Base-by-base conservation (phyloP, 2,329 filamentous ascomycete species). In the Trichoderma pleuroti region DNA sequence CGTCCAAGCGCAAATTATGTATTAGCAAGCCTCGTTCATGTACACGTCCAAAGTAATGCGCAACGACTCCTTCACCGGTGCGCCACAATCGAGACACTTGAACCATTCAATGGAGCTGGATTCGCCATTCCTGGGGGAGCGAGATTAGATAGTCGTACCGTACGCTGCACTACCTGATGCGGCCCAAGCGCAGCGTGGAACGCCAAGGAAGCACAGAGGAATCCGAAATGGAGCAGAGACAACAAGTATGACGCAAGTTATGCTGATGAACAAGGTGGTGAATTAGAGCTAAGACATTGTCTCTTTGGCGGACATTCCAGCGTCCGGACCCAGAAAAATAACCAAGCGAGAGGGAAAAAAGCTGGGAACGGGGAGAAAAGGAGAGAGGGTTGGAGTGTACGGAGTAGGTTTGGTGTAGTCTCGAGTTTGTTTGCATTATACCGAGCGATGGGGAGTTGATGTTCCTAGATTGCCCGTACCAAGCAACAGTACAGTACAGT, bases 221-320 rank as follows among this genome's bases (percentile, higher is more conserved):
- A 68, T 57, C 26, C 52, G 21, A 46, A 32, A 59, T 42, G 54
- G 26, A 46, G 34, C 52, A 67, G 52, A 59, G 32, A 56, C 32
- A 66, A 49, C 49, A 36, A 66, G 52, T 49, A 68, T 68, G 66
- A 68, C 66, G 66, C 66, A 68, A 32, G 42, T 68, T 60, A 68
- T 61, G 56, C 54, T 24, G 24, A 34, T 36, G 66, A 61, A 52
- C 36, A 60, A 52, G 36, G 56, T 68, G 66, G 39, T 61, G 16
- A 24, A 68, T 52, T 61, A 68, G 66, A 68, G 66, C 52, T 36
- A 68, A 68, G 66, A 68, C 66, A 68, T 28, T 52, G 66, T 61
- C 24, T 60, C 56, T 68, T n/a, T 30, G 28, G n/a, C 8, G 56
- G 46, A 21, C 66, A 68, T 68, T 68, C 66, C 66, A 68, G 59